Conservation (phyloP, 768 basidiomycete species). For the Phlebiopsis gigantea region DNA sequence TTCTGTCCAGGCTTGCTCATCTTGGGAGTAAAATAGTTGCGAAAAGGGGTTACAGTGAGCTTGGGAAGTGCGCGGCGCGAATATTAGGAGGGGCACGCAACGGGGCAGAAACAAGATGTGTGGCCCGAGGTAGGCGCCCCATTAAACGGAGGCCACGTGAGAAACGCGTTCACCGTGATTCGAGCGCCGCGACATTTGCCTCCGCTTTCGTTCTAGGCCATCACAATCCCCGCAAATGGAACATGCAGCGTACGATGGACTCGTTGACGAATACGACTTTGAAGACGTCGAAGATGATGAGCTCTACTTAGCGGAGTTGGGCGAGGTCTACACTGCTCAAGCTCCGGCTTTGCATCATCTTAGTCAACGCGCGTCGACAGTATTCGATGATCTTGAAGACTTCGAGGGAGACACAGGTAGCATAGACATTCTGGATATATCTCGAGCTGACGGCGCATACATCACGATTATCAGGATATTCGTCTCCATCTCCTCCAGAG, state of each 20-base stretch:
- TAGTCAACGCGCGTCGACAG: background rate
- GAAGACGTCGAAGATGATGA: slow-evolving; percentile 13
- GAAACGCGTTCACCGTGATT: slow-evolving; percentile 4
- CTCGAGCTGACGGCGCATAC: slow-evolving; percentile 20
- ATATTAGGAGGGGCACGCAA: background rate
- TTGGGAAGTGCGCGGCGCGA: background rate
- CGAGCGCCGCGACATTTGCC: background rate
- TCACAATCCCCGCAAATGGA: slow-evolving; percentile 9
- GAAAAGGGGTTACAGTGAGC: background rate
- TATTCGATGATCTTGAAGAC: slow-evolving; percentile 16
- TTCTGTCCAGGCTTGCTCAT: slow-evolving; percentile 18
- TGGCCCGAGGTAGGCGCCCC: background rate
- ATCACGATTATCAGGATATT: slow-evolving; percentile 26
- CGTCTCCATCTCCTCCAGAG: slow-evolving; percentile 32
- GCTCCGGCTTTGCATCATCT: no score
- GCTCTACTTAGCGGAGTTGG: background rate
- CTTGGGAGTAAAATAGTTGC: background rate
- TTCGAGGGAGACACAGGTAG: slow-evolving; percentile 17
- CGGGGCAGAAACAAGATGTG: background rate
- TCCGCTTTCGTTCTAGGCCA: background rate
- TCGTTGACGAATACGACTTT: slow-evolving; percentile 17
- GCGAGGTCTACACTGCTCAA: background rate
- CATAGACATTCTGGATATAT: slow-evolving; percentile 19
- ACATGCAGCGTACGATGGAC: slow-evolving; percentile 5
- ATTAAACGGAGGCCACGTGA: slow-evolving; percentile 11